phyloP scores from a whole-genome alignment of 441 rosid genomes.

The Cnidoscolus chayamansa region DNA sequence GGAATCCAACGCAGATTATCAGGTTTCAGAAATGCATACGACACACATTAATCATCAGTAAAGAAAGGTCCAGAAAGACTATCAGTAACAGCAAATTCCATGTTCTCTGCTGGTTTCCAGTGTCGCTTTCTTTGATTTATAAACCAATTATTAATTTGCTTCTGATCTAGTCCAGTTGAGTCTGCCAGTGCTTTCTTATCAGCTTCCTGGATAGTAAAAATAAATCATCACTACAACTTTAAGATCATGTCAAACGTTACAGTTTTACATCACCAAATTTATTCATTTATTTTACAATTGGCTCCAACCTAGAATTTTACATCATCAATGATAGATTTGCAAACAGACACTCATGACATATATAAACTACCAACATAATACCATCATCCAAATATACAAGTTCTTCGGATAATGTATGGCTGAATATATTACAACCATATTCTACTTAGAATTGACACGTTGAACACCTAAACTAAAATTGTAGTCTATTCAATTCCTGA shows the following conservation, averaged over 20 bases:
- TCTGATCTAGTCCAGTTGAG: conserved; percentile 85
- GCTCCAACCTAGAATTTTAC: no score
- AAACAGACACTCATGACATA: neutral
- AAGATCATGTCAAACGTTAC: neutral
- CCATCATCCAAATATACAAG: neutral
- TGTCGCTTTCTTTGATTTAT: conserved; percentile 94
- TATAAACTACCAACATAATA: neutral
- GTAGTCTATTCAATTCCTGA: no score
- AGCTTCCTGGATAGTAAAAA: conserved; percentile 49
- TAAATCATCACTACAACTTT: neutral
- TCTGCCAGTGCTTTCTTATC: conserved; percentile 77
- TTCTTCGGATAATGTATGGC: no score
- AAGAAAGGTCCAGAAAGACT: conserved; percentile 55
- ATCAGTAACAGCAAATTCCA: conserved; percentile 59
- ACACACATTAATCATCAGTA: conserved; percentile 46
- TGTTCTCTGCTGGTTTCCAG: conserved; percentile 88
- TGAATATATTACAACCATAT: no score
- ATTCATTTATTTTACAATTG: no score
- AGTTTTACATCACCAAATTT: neutral
- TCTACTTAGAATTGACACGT: no score
- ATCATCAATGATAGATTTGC: neutral
- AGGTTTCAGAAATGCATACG: conserved; percentile 10
- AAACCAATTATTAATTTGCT: conserved; percentile 95
- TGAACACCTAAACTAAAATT: no score
- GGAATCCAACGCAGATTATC: conserved; percentile 3